phyloP scores from a whole-genome alignment of 441 rosid genomes.

The Theobroma grandiflorum region DNA sequence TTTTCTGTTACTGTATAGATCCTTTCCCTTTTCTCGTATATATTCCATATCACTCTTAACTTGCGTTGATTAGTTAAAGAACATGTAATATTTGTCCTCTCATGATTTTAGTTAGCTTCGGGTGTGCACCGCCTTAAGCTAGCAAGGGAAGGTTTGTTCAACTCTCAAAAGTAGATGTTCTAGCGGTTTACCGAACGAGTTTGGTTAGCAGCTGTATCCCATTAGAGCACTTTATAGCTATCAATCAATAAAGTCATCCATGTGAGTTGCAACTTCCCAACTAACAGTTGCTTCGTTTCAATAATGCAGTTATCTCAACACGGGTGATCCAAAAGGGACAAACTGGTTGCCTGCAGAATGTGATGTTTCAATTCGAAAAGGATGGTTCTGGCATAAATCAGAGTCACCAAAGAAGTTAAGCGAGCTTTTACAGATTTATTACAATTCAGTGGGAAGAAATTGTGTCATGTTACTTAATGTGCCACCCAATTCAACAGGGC shows the following conservation, averaged over 20 bases:
- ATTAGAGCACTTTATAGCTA: neutral
- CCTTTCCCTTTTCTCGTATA: neutral
- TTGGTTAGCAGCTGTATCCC: conserved; percentile 6
- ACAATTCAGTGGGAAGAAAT: conserved; percentile 73
- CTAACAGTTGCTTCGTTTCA: neutral
- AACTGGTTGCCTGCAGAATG: conserved; percentile 79
- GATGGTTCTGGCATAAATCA: conserved; percentile 81
- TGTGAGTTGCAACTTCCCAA: neutral
- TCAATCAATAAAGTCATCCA: neutral
- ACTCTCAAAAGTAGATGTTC: neutral
- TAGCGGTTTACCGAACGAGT: neutral
- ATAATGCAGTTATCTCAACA: conserved; percentile 56
- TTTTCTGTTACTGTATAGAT: neutral
- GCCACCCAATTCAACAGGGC: conserved; percentile 74
- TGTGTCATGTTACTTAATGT: conserved; percentile 69
- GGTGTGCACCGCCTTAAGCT: neutral
- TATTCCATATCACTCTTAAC: neutral
- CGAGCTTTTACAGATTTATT: conserved; percentile 61
- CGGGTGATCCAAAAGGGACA: conserved; percentile 66
- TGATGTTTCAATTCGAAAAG: conserved; percentile 65
- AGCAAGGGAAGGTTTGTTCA: neutral
- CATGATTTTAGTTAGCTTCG: neutral
- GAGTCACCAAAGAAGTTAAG: conserved; percentile 62
- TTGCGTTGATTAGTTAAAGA: neutral
- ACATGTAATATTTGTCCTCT: neutral